These are phyloP conservation scores for Chrysoporthe deuterocubensis DNA, from an alignment of 2,329 filamentous ascomycete species.

Conservation along the genomic window DNA sequence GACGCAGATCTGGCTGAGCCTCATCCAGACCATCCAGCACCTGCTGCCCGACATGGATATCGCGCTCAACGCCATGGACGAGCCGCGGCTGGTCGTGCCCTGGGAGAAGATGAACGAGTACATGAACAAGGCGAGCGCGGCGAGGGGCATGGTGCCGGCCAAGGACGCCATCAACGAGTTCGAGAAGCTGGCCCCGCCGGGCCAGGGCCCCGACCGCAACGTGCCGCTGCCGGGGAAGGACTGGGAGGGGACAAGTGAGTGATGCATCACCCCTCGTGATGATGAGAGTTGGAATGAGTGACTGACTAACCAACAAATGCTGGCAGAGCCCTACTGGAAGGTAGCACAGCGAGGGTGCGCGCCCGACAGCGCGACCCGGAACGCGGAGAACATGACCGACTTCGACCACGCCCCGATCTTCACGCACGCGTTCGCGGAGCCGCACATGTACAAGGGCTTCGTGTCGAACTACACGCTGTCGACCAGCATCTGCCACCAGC, in stretches of 20 bases:
- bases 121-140: conserved; percentile 56
- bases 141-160: conserved; percentile 47
- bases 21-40: conserved; percentile 57
- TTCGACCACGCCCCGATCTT: conserved; percentile 52
- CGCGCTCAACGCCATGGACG: conserved; percentile 69
- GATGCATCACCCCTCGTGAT: not conserved
- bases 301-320: too few relatives aligned
- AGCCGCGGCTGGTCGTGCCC: conserved; percentile 65
- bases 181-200: conserved; percentile 45
- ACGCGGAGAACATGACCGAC: conserved; percentile 45
- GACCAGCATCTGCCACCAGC: conserved; percentile 67
- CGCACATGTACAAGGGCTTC: conserved; percentile 60
- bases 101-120: conserved; percentile 64
- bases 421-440: conserved; percentile 48
- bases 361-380: conserved; percentile 64
- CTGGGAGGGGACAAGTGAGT: conserved; percentile 58
- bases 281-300: too few relatives aligned
- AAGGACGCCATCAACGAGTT: conserved; percentile 51
- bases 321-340: conserved; percentile 57
- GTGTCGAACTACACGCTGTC: conserved; percentile 66
- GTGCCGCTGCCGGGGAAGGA: conserved; percentile 44
- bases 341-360: conserved; percentile 64
- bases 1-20: conserved; percentile 59
- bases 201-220: conserved; percentile 40
- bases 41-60: conserved; percentile 70